Conservation (phyloP, 768 basidiomycete species). For the Suillus hirtellus region DNA sequence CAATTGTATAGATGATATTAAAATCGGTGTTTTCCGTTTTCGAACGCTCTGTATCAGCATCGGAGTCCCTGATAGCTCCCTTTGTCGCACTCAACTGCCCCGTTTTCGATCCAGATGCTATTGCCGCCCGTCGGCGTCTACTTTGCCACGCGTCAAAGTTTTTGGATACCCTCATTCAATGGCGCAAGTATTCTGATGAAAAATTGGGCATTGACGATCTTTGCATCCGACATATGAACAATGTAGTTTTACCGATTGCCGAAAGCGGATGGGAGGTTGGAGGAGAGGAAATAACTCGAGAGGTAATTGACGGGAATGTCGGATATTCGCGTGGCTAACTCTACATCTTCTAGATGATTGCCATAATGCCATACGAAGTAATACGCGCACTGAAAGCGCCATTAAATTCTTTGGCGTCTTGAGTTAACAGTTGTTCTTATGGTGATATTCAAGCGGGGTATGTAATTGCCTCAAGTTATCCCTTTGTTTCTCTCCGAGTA, state of each 20-base stretch:
- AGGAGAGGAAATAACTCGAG: slow-evolving; percentile 61
- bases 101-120: slow-evolving; percentile 75
- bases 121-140: slow-evolving; percentile 70
- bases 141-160: slow-evolving; percentile 70
- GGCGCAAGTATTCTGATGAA: slow-evolving; percentile 73
- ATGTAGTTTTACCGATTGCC: slow-evolving; percentile 64
- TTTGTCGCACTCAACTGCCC: slow-evolving; percentile 45
- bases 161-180: slow-evolving; percentile 67
- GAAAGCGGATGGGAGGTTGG: slow-evolving; percentile 87
- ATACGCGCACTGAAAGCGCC: slow-evolving; percentile 22
- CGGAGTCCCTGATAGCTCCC: slow-evolving; percentile 49
- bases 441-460: slow-evolving; percentile 4
- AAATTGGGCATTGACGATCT: slow-evolving; percentile 56
- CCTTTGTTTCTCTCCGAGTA: slow-evolving; percentile 23
- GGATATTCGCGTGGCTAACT: slow-evolving; percentile 1
- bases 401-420: slow-evolving; percentile 13
- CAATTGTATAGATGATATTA: slow-evolving; percentile 48
- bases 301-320: slow-evolving; percentile 43
- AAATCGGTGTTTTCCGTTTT: slow-evolving; percentile 56
- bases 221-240: slow-evolving; percentile 55
- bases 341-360: slow-evolving; percentile 22
- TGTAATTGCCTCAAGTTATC: slow-evolving; percentile 7
- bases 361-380: slow-evolving; percentile 28
- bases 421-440: slow-evolving; percentile 16
- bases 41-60: slow-evolving; percentile 53